Base-by-base conservation (phyloP, 768 basidiomycete species). In the Hortiboletus flavorubellus region DNA sequence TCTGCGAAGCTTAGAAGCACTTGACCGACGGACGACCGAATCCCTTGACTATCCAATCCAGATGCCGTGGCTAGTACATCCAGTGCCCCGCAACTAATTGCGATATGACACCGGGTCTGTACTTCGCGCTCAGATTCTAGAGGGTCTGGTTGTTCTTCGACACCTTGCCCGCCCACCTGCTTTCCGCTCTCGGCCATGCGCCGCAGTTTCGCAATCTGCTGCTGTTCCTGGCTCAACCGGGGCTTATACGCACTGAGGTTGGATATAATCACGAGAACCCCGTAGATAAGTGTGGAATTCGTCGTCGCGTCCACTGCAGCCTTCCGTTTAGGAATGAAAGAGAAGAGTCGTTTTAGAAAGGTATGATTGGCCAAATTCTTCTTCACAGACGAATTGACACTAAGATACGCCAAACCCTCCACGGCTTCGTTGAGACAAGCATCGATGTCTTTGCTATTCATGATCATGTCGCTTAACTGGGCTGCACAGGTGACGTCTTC, bases 371-470 rank as follows among this genome's bases (percentile, higher is more conserved):
- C 81, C 48, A 94, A 70, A 26, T 61, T 65, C 55, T 89, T 84
- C 65, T 91, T 89, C 54, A 88, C 76, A 2, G 68, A 56, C 1
- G 89, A 76, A 59, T 84, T 79, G 46, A 80, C 73, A 54, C 84
- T 90, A 53, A 93, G 80, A 70, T 94, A 89, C n/a, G 89, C 90
- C 47, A 97, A 74, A 0, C 87, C 92, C 73, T 97, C 94, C 14
- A 94, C 76, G 5, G 85, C 85, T 57, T 93, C 86, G 8, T 76
- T 72, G 15, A 82, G 61, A 12, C 81, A 78, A 21, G 77, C 62
- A 7, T 68, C 60, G 33, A 79, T 72, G 9, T 68, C 70, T 38
- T 66, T 68, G 57, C 53, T 58, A 34, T 74, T 70, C 46, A 80
- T 60, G 30, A 87, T 74, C 49, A 89, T 72, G 12, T 75, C 74